Conservation (phyloP, 2,329 filamentous ascomycete genomes). For the Coniosporium tulheliwenetii region DNA sequence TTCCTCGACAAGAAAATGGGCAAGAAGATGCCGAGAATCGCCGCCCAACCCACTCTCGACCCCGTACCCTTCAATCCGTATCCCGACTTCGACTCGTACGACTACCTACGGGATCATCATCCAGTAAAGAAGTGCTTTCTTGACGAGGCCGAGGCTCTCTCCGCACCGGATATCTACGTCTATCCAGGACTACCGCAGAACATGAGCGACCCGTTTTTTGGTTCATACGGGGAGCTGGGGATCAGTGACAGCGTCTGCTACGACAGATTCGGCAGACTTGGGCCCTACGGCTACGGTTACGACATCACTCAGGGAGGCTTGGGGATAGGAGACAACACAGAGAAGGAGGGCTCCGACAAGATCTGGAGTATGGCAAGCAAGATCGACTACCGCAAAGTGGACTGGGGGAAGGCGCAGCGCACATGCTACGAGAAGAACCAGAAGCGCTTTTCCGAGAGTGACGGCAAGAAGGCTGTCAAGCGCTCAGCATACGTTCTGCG, state of each 20-base stretch:
- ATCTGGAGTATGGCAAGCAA: constrained; percentile 35
- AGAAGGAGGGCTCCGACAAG: constrained; percentile 26
- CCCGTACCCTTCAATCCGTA: constrained; percentile 29
- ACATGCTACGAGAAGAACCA: constrained; percentile 33
- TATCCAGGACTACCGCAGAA: constrained; percentile 40
- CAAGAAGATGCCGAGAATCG: not conserved
- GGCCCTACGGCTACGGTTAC: constrained; percentile 35
- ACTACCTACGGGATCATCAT: constrained; percentile 32
- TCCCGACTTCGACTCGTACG: constrained; percentile 22
- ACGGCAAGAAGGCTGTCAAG: constrained; percentile 23
- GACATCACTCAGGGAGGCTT: constrained; percentile 28
- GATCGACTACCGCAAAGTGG: constrained; percentile 30
- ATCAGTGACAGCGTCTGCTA: constrained; percentile 33
- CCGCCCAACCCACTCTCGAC: constrained; percentile 11
- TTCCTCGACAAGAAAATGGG: not conserved
- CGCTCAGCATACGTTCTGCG: constrained; percentile 75
- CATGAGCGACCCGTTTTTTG: constrained; percentile 30
- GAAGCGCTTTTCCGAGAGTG: constrained; percentile 20
- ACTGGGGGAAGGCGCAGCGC: constrained; percentile 32
- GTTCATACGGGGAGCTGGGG: constrained; percentile 31
- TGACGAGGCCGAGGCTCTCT: constrained; percentile 40
- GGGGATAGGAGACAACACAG: constrained; percentile 29
- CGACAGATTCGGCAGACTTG: constrained; percentile 33
- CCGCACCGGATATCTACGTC: constrained; percentile 47
- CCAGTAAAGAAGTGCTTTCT: constrained; percentile 47